Percentiles rank a stretch among this genome's conserved stretches.
phyloP scores from a whole-genome alignment of 2,329 filamentous ascomycete species.

The Daldinia sp. region DNA sequence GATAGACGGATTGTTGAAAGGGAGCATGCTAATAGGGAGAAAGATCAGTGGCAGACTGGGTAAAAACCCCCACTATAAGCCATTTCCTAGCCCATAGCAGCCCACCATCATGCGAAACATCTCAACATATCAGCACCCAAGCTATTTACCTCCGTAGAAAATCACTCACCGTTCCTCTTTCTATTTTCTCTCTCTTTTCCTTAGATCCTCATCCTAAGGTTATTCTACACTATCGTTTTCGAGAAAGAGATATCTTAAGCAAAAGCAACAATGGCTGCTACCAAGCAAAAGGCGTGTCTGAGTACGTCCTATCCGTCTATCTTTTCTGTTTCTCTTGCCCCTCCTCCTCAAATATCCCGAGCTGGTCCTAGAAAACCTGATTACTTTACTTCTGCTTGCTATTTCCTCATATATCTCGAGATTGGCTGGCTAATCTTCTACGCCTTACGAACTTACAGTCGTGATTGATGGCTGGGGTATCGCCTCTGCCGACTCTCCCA shows the following conservation, averaged over 20 bases:
- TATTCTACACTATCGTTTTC: not conserved
- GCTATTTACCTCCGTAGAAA: conserved; percentile 38
- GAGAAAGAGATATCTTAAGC: conserved; percentile 8
- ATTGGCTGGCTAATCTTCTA: conserved; percentile 60
- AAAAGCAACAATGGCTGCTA: conserved; percentile 57
- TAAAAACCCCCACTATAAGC: conserved; percentile 27
- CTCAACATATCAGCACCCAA: conserved; percentile 40
- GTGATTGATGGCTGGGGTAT: conserved; percentile 99
- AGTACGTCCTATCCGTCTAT: conserved; percentile 59
- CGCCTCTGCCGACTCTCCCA: conserved; percentile 78
- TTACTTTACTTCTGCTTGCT: conserved; percentile 58
- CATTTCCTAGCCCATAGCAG: conserved; percentile 35
- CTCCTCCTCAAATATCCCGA: conserved; percentile 36
- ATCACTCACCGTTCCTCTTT: conserved; percentile 44
- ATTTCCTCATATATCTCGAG: conserved; percentile 64
- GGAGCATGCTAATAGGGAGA: not conserved
- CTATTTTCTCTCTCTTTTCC: conserved; percentile 7
- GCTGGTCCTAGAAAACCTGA: conserved; percentile 40
- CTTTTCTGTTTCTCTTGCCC: conserved; percentile 38
- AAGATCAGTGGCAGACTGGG: no score
- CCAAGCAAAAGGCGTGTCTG: conserved; percentile 68
- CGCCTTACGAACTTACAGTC: conserved; percentile 57
- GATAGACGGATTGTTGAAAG: not conserved
- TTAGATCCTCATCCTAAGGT: conserved; percentile 9
- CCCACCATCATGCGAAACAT: conserved; percentile 39